These are phyloP conservation scores for Mortierella sp. DNA, from an alignment of 371 early-diverging fungal species.

Conservation along the genomic window DNA sequence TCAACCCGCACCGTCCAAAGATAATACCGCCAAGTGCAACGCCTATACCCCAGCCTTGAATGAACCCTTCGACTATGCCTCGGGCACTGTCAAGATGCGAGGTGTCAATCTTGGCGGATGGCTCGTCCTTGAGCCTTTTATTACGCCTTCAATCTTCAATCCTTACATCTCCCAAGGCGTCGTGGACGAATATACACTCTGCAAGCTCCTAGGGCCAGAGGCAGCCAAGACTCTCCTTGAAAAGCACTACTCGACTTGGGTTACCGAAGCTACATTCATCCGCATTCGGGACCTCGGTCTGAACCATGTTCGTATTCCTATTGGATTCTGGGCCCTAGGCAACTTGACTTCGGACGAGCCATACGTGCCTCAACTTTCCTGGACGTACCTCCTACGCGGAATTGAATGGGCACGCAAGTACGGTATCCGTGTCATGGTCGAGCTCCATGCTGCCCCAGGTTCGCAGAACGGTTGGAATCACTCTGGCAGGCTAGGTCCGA, in stretches of 20 bases:
- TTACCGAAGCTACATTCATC: conserved; percentile 59
- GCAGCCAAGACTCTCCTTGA: conserved; percentile 49
- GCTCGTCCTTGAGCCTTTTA: conserved; percentile 69
- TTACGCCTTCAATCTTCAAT: conserved; percentile 56
- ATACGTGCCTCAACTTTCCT: conserved; percentile 52
- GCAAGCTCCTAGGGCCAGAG: conserved; percentile 41
- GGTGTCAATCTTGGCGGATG: conserved; percentile 76
- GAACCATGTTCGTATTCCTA: conserved; percentile 64
- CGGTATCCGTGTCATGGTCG: conserved; percentile 67
- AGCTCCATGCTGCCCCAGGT: conserved; percentile 72
- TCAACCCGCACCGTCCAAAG: conserved; percentile 5
- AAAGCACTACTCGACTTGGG: conserved; percentile 59
- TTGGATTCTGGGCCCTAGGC: conserved; percentile 62
- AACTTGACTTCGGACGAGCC: conserved; percentile 56
- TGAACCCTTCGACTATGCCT: conserved; percentile 43
- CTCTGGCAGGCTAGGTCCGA: conserved; percentile 47
- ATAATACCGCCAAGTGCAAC: conserved; percentile 31
- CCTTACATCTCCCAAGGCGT: conserved; percentile 36
- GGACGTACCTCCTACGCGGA: conserved; percentile 60
- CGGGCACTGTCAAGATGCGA: conserved; percentile 53
- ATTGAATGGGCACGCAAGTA: conserved; percentile 66
- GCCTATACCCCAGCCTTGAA: conserved; percentile 33
- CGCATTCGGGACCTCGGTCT: conserved; percentile 53
- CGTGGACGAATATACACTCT: conserved; percentile 64
- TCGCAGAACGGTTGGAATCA: conserved; percentile 68